A percentile compares a stretch with the other conserved stretches of the same genome.
Conservation (phyloP, 2,329 filamentous ascomycete species). For the Penicillium sp. region DNA sequence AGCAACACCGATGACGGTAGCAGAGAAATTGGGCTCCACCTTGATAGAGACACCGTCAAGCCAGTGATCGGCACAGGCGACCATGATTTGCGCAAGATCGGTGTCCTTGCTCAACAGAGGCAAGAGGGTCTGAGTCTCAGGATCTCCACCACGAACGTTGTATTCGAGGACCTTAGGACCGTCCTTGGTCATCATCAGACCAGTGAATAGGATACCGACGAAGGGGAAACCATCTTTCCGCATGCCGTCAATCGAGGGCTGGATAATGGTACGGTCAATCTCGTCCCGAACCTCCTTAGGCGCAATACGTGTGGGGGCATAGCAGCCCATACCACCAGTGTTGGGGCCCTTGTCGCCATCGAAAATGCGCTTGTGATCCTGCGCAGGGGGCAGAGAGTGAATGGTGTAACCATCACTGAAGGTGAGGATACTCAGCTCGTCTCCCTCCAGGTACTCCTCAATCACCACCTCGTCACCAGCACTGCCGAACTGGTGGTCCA, state of each 20-base stretch:
- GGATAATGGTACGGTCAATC: slow-evolving; percentile 78
- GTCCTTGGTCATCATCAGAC: slow-evolving; percentile 83
- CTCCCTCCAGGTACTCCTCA: slow-evolving; percentile 87
- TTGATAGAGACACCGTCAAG: slow-evolving; percentile 69
- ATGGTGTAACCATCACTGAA: slow-evolving; percentile 90
- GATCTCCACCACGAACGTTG: slow-evolving; percentile 90
- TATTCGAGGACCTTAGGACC: slow-evolving; percentile 87
- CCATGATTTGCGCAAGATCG: slow-evolving; percentile 84
- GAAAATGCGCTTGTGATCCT: slow-evolving; percentile 94
- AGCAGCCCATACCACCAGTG: slow-evolving; percentile 97
- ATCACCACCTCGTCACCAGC: slow-evolving; percentile 92
- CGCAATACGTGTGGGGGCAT: slow-evolving; percentile 82
- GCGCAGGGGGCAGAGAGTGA: slow-evolving; percentile 79
- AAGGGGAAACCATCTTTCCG: slow-evolving; percentile 64
- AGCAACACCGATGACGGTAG: slow-evolving; percentile 91
- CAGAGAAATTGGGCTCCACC: slow-evolving; percentile 69
- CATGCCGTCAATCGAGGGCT: slow-evolving; percentile 89
- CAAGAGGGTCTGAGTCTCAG: slow-evolving; percentile 84
- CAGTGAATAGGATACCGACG: slow-evolving; percentile 52
- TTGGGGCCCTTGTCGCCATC: slow-evolving; percentile 90
- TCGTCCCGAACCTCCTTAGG: slow-evolving; percentile 72
- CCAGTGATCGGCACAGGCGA: slow-evolving; percentile 75
- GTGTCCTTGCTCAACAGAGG: slow-evolving; percentile 74
- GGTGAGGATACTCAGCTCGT: slow-evolving; percentile 87
- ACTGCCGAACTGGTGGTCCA: slow-evolving; percentile 78